Base-by-base conservation (phyloP, 495 filamentous ascomycete genomes). In the Penicillium roqueforti region DNA sequence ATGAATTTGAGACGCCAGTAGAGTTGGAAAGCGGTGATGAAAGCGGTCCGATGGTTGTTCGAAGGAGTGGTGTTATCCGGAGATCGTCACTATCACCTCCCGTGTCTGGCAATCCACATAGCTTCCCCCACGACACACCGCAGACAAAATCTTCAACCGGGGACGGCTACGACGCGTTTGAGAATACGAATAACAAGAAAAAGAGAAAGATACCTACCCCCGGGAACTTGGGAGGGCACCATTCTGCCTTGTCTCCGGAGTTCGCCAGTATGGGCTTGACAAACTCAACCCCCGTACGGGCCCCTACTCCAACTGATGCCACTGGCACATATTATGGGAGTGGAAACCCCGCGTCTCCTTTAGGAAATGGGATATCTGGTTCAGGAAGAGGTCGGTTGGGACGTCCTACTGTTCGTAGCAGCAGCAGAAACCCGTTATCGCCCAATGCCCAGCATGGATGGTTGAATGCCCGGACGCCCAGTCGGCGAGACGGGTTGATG, bases 141-240 rank as follows among this genome's bases (percentile, higher is more conserved):
- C 28, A 59, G 59, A 26, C 63, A 36, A 77, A 75, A 56, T 65
- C 71, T 16, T 64, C 68, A 34, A 60, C 66, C 48, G 73, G 76
- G 5, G 95, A 97, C 68, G 91, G 93, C 26, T 97, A 97, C 67
- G 95, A 97, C 65, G 92, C 88, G 16, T 95, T 96, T 62, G 93
- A 99, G 67, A 97, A 99, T 61, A 96, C 90, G 47, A 97, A 96
- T 66, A 97, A 99, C 68, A 99, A 99, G 71, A 98, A 97, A 76
- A 98, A 99, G 69, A 83, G 95, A 53, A 99, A 99, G 71, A 97
- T 97, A 26, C 95, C 95, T 4, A 88, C 88, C 0, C 86, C 89
- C n/a, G 87, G 85, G 4, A 85, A 83, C 47, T 72, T 81, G 4
- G 82, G 80, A 11, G 74, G 75, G 43, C 85, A 90, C 51, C 82